Percentiles rank a stretch among this genome's conserved stretches.
These are phyloP conservation scores for Aspergillus nidulans DNA, from an alignment of 495 filamentous ascomycete species.

Conservation along the genomic window DNA sequence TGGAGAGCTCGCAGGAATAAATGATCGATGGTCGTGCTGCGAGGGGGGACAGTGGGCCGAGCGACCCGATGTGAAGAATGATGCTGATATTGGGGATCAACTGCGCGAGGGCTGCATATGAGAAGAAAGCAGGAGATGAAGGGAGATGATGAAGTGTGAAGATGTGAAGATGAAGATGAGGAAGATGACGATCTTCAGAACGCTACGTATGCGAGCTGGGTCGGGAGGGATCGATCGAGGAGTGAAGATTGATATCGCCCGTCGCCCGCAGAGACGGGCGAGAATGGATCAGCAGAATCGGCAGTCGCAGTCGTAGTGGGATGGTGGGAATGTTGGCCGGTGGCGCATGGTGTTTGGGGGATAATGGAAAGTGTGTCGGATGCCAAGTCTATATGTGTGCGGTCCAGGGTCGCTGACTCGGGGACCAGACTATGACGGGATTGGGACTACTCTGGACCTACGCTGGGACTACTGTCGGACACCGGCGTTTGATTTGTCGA, in stretches of 20 bases:
- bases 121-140: too few species aligned
- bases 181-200: too few species aligned
- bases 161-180: neutral
- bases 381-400: conserved; percentile 19
- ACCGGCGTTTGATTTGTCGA: neutral
- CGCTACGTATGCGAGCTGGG: too few species aligned
- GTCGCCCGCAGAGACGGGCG: too few species aligned
- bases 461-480: too few species aligned
- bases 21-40: conserved; percentile 1
- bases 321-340: conserved; percentile 23
- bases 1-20: neutral
- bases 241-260: too few species aligned
- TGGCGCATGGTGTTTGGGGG: conserved; percentile 24
- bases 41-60: conserved; percentile 4
- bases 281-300: neutral
- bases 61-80: neutral
- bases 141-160: too few species aligned
- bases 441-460: neutral
- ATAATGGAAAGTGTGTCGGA: neutral
- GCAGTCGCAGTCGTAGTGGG: too few species aligned
- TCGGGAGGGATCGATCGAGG: too few species aligned
- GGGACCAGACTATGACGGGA: neutral
- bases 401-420: neutral
- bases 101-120: too few species aligned
- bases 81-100: neutral